Percentiles rank a stretch among this genome's conserved stretches.
phyloP scores from a whole-genome alignment of 495 filamentous ascomycete genomes.

The Lentithecium fluviatile region DNA sequence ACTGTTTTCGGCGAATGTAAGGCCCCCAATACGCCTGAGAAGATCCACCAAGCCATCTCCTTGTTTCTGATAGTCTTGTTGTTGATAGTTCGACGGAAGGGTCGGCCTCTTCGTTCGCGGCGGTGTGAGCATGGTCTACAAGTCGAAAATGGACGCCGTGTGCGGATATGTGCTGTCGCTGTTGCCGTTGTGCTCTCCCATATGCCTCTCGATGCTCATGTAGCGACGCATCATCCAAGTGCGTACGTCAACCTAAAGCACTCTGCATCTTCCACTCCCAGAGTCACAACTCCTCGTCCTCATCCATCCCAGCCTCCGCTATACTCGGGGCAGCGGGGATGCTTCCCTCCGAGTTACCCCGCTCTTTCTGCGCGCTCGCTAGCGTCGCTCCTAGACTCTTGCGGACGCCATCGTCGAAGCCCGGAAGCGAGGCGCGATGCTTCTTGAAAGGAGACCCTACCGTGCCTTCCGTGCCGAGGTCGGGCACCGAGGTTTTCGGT shows the following conservation, averaged over 20 bases:
- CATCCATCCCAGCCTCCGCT: slow-evolving; percentile 27
- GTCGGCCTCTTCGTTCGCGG: too few relatives aligned
- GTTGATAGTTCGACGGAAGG: too few relatives aligned
- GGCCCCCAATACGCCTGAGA: too few relatives aligned
- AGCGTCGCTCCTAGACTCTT: slow-evolving; percentile 27
- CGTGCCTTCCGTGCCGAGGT: slow-evolving; percentile 51
- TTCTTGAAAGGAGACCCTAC: slow-evolving; percentile 84
- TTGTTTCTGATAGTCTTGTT: too few relatives aligned
- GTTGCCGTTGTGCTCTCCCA: neutral
- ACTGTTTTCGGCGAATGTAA: too few relatives aligned
- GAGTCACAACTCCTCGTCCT: slow-evolving; percentile 42
- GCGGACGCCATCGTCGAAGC: slow-evolving; percentile 50
- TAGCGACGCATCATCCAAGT: too few relatives aligned
- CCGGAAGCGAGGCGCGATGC: slow-evolving; percentile 69
- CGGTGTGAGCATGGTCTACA: too few relatives aligned
- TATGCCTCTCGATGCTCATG: neutral
- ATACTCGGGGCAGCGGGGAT: neutral
- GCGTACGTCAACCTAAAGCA: slow-evolving; percentile 23
- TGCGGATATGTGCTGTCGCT: too few relatives aligned
- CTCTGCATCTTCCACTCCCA: slow-evolving; percentile 24
- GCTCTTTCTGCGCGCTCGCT: slow-evolving; percentile 10
- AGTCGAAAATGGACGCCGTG: too few relatives aligned
- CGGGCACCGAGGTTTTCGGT: slow-evolving; percentile 29
- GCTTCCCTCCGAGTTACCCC: slow-evolving; percentile 19
- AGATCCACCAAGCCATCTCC: too few relatives aligned